Evolutionary conservation across 169 alveolate genomes (phyloP), one percentile per base, ranked within the genome.

Genomic region (Babesia caballi): DNA sequence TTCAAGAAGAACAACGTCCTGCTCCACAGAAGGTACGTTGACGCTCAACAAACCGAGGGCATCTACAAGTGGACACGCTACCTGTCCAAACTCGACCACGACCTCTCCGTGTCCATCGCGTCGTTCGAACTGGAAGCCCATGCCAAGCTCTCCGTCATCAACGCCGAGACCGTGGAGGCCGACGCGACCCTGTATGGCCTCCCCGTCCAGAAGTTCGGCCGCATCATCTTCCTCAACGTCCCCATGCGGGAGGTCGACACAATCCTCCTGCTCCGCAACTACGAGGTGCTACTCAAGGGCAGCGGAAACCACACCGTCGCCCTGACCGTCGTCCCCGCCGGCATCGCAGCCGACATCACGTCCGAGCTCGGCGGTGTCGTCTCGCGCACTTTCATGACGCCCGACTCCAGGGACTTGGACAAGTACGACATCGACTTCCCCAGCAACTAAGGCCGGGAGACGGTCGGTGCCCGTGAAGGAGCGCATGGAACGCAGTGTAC

Each of bases 241-340:
- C 60, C 42, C 1, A 0, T 0, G 21, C 4, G 32, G 50, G 61
- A 30, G 0, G 2, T 19, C 19, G 60, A 63, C 50, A 44, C 52
- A n/a, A 17, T 63, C 11, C 27, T 49, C 7, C 32, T 63, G 40
- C 6, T 63, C 23, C 38, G 49, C 23, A 63, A 19, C 73, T 12
- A 46, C 33, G 73, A 63, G 60, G 49, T 63, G n/a, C 47, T 63
- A 5, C 73, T 63, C 15, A 63, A 49, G 21, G 23, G 38, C 9
- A 30, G 2, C 50, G 73, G 32, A n/a, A 44, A 25, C 5, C 73
- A 63, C 28, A 21, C 38, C 0, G 38, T 63, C 28, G 47, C 38
- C 49, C 15, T 63, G 5, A 0, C 30, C 38, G 5, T 12, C 30
- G 21, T 8, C 36, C 38, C 15, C 9, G 38, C 4, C 17, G 73